phyloP scores from a whole-genome alignment of 2,329 filamentous ascomycete genomes.

The Neofusicoccum ribis region DNA sequence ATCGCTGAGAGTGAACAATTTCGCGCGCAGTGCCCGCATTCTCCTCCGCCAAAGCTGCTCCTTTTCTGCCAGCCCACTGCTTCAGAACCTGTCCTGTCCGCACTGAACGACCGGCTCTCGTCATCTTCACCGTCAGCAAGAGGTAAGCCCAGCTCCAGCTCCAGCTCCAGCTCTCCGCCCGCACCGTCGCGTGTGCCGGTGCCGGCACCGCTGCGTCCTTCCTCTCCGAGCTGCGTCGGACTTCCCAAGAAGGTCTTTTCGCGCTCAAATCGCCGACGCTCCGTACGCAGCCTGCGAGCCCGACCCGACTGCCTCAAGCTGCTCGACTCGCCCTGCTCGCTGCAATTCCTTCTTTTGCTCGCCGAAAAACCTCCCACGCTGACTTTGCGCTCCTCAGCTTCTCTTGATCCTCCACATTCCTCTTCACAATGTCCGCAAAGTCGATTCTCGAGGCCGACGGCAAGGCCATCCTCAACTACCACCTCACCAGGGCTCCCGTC shows the following conservation, averaged over 20 bases:
- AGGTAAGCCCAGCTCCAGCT: slow-evolving; percentile 6
- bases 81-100: neutral
- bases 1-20: neutral
- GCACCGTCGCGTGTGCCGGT: neutral
- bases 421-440: slow-evolving; percentile 80
- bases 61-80: neutral
- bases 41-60: neutral
- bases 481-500: slow-evolving; percentile 93
- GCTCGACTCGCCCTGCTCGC: neutral
- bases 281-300: neutral
- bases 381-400: neutral
- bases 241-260: neutral
- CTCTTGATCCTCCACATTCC: slow-evolving; percentile 5
- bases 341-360: slow-evolving; percentile 11
- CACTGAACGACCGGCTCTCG: neutral
- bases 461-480: slow-evolving; percentile 99
- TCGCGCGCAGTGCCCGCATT: neutral
- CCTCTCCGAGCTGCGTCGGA: slow-evolving; percentile 7
- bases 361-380: neutral
- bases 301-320: neutral
- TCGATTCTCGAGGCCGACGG: slow-evolving; percentile 98
- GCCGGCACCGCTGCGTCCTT: neutral
- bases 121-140: slow-evolving; percentile 6
- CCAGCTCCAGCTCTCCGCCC: neutral
- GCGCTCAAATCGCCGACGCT: neutral